phyloP scores from a whole-genome alignment of 2,329 filamentous ascomycete species.

The Fusarium verrucosum region DNA sequence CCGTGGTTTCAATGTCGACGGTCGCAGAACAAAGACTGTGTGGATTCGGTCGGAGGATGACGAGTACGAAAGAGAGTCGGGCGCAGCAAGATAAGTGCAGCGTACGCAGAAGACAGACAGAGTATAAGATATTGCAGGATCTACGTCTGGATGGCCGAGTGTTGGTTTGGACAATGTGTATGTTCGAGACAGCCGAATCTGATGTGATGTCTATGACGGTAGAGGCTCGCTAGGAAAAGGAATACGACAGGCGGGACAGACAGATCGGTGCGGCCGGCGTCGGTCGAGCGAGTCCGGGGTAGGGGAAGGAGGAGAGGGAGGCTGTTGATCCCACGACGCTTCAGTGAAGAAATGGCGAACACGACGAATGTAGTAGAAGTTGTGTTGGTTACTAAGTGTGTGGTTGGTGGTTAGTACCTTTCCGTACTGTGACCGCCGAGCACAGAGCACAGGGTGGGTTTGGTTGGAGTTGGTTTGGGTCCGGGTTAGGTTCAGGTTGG shows the following conservation, averaged over 20 bases:
- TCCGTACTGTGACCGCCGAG: slow-evolving; percentile 27
- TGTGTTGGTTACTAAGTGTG: slow-evolving; percentile 16
- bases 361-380: slow-evolving; percentile 19
- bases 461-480: slow-evolving; percentile 15
- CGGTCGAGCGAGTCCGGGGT: background rate
- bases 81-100: slow-evolving; percentile 18
- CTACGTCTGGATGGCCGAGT: slow-evolving; percentile 27
- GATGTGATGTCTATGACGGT: slow-evolving; percentile 21
- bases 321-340: slow-evolving; percentile 15
- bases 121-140: slow-evolving; percentile 24
- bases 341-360: slow-evolving; percentile 5
- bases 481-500: slow-evolving; percentile 22
- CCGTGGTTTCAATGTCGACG: slow-evolving; percentile 16
- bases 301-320: background rate
- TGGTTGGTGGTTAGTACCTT: slow-evolving; percentile 28
- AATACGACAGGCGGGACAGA: background rate
- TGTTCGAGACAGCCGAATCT: slow-evolving; percentile 5
- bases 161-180: slow-evolving; percentile 22
- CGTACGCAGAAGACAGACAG: background rate
- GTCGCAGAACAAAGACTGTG: slow-evolving; percentile 1
- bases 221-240: slow-evolving; percentile 24
- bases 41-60: background rate
- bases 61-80: slow-evolving; percentile 9
- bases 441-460: background rate
- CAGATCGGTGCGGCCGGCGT: slow-evolving; percentile 14